Evolutionary conservation across 768 basidiomycete species (phyloP).

Genomic region (Stropharia rugosoannulata): DNA sequence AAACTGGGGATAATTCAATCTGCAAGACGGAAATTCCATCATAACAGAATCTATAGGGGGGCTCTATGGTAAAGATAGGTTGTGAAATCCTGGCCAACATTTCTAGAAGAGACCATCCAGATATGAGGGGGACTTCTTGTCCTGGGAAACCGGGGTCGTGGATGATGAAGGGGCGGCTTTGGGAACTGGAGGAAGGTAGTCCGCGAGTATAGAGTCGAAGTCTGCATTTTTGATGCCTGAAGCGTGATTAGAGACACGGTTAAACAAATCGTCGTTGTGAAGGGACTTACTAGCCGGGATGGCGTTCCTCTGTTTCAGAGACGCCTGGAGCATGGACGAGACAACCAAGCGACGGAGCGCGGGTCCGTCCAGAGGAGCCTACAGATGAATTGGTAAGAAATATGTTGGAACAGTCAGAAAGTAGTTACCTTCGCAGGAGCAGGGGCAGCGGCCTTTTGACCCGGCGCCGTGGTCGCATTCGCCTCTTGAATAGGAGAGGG

Average conservation of each 20-base stretch:
- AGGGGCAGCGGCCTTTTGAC: slow-evolving; percentile 21
- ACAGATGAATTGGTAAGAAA: background rate
- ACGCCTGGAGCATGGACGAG: slow-evolving; percentile 53
- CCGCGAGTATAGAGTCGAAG: slow-evolving; percentile 74
- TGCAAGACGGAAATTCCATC: too few relatives aligned
- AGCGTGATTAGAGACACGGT: background rate
- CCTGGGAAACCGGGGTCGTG: slow-evolving; percentile 8
- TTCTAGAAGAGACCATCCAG: slow-evolving; percentile 36
- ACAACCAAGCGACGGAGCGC: slow-evolving; percentile 68
- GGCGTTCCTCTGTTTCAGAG: slow-evolving; percentile 47
- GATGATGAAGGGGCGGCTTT: slow-evolving; percentile 17
- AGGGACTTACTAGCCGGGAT: slow-evolving; percentile 34
- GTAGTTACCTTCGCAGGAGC: slow-evolving; percentile 32
- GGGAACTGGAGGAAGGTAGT: slow-evolving; percentile 56
- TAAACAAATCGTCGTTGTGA: background rate
- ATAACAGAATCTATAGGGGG: too few relatives aligned
- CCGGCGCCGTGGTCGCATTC: slow-evolving; percentile 18
- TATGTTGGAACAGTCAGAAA: background rate
- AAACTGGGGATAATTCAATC: too few relatives aligned
- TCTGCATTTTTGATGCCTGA: slow-evolving; percentile 44
- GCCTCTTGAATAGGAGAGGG: slow-evolving; percentile 32
- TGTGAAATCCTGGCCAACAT: background rate
- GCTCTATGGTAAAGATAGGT: too few relatives aligned
- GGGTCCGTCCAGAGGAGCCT: slow-evolving; percentile 59
- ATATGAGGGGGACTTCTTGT: slow-evolving; percentile 24